These are phyloP conservation scores for Crepidotus variabilis DNA, from an alignment of 768 basidiomycete species.

Conservation along the genomic window DNA sequence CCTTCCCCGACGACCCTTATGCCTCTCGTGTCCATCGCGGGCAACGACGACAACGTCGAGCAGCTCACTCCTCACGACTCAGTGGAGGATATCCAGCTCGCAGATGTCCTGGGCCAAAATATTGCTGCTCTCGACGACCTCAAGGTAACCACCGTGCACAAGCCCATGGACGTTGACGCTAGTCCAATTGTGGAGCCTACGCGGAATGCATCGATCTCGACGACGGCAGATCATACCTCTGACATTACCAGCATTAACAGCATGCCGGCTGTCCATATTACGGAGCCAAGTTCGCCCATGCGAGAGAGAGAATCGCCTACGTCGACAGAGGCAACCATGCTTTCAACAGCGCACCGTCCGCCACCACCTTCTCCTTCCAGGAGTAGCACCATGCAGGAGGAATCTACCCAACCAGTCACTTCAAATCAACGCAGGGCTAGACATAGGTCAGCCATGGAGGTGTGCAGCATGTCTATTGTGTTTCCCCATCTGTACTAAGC, in stretches of 20 bases:
- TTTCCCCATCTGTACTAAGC: conserved; percentile 3
- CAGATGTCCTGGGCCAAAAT: conserved; percentile 4
- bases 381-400: conserved; percentile 25
- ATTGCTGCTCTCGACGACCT: conserved; percentile 5
- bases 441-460: conserved; percentile 58
- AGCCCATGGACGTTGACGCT: conserved; percentile 2
- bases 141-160: conserved; percentile 5
- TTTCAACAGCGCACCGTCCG: conserved; percentile 16
- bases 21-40: conserved; percentile 4
- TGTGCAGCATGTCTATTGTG: conserved; percentile 27
- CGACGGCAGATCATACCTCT: conserved; percentile 31
- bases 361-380: conserved; percentile 27
- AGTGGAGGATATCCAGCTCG: conserved; percentile 4
- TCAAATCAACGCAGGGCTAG: conserved; percentile 36
- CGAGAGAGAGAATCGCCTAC: conserved; percentile 28
- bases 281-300: conserved; percentile 27
- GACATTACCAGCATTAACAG: conserved; percentile 59
- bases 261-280: conserved; percentile 53
- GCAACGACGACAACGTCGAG: conserved; percentile 1
- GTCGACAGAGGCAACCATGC: conserved; percentile 5
- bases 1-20: conserved; percentile 4
- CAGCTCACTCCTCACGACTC: not conserved
- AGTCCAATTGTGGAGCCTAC: conserved; percentile 27
- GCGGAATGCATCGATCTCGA: conserved; percentile 35
- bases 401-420: conserved; percentile 16